Percentiles rank a stretch among this genome's conserved stretches.
Evolutionary conservation across 495 filamentous ascomycete genomes (phyloP).

Genomic region (Trichocladium uniseriatum): DNA sequence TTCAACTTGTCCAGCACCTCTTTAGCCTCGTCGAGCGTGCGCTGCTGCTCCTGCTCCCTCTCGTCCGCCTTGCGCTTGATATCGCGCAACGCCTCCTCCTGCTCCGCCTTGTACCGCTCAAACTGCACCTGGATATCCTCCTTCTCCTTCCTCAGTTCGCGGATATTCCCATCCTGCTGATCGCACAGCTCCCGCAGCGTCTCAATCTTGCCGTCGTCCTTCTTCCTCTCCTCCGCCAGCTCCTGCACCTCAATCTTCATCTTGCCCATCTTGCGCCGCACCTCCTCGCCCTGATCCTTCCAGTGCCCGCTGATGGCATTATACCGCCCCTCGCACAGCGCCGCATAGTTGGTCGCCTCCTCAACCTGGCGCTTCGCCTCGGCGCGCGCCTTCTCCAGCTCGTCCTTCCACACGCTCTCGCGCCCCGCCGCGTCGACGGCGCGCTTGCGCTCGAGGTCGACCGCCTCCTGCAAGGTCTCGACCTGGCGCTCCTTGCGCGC

Average conservation of each 20-base stretch:
- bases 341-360: conserved; percentile 48
- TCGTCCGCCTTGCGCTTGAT: conserved; percentile 47
- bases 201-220: conserved; percentile 50
- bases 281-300: conserved; percentile 54
- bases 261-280: conserved; percentile 42
- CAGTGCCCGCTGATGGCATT: conserved; percentile 60
- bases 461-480: conserved; percentile 56
- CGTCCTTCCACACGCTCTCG: conserved; percentile 53
- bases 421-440: conserved; percentile 48
- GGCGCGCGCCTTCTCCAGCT: conserved; percentile 51
- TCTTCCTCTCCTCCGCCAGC: conserved; percentile 40
- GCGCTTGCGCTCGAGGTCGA: conserved; percentile 57
- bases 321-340: conserved; percentile 52
- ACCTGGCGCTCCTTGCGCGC: conserved; percentile 73
- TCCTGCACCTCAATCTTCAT: conserved; percentile 44
- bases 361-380: conserved; percentile 54
- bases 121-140: conserved; percentile 48
- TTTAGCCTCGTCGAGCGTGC: conserved; percentile 48
- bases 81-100: conserved; percentile 48
- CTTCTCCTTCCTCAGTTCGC: conserved; percentile 48
- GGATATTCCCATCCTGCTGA: conserved; percentile 60
- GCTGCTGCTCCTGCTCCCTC: conserved; percentile 47
- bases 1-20: conserved; percentile 56
- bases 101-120: conserved; percentile 52
- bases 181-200: conserved; percentile 54